phyloP scores from a whole-genome alignment of 805 yeast species.

The Metschnikowia baotianmanensis region DNA sequence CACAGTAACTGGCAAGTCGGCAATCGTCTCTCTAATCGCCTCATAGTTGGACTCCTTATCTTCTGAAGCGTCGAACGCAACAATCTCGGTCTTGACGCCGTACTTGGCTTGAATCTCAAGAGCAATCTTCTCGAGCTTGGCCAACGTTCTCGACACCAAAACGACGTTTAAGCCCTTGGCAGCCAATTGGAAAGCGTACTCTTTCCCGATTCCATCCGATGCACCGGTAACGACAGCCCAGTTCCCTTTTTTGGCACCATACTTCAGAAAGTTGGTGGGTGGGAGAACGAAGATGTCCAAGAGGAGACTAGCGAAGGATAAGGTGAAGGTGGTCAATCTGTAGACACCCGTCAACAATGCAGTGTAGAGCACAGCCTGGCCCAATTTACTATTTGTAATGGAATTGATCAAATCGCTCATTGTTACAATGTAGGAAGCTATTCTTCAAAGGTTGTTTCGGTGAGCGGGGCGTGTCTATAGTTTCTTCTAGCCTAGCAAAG shows the following conservation, averaged over 20 bases:
- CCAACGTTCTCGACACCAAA: conserved; percentile 77
- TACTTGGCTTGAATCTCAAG: conserved; percentile 58
- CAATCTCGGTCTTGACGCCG: conserved; percentile 57
- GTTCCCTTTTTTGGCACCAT: conserved; percentile 68
- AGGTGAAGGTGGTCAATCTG: conserved; percentile 50
- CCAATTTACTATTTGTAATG: conserved; percentile 15
- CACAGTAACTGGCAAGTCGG: conserved; percentile 62
- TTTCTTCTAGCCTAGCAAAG: too few relatives aligned
- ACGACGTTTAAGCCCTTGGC: conserved; percentile 77
- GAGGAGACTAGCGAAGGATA: conserved; percentile 54
- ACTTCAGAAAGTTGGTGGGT: conserved; percentile 54
- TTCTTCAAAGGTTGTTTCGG: too few relatives aligned
- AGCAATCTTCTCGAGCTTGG: conserved; percentile 69
- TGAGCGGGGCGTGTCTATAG: too few relatives aligned
- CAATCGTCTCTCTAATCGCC: conserved; percentile 45
- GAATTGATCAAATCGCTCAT: conserved; percentile 5
- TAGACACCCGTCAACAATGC: conserved; percentile 61
- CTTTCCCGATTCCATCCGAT: conserved; percentile 96
- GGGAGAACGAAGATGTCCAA: conserved; percentile 65
- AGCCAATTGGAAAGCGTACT: conserved; percentile 85
- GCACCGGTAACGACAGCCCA: conserved; percentile 99
- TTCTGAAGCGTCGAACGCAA: conserved; percentile 76
- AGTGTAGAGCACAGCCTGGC: conserved; percentile 21
- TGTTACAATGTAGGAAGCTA: background rate
- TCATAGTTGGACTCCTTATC: conserved; percentile 60